Percentiles rank a stretch among this genome's conserved stretches.
These are phyloP conservation scores for Striga asiatica DNA, from an alignment of 257 asterid genomes.

Conservation along the genomic window DNA sequence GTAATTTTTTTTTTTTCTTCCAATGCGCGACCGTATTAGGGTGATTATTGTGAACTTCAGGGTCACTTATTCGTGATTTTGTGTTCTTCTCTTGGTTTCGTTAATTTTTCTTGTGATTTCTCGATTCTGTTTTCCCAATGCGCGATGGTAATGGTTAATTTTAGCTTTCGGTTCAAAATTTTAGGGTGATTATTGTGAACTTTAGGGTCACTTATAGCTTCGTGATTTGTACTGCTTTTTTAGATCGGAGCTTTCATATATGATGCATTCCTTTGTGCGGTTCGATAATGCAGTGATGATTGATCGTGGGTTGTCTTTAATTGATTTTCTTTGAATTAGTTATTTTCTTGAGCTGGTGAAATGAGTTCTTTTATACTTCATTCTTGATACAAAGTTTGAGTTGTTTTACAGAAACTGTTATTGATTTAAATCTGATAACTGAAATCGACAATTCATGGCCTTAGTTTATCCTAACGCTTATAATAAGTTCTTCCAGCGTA, in stretches of 20 bases:
- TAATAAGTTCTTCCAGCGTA: not conserved
- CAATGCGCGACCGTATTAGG: too few species aligned
- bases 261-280: not conserved
- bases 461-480: not conserved
- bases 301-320: not conserved
- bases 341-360: not conserved
- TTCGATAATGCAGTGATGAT: not conserved
- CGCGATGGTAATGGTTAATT: too few species aligned
- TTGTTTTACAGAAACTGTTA: not conserved
- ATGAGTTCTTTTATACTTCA: not conserved
- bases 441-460: too few species aligned
- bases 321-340: not conserved
- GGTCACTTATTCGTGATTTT: not conserved
- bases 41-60: not conserved
- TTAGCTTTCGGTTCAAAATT: not conserved
- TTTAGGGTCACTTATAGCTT: not conserved
- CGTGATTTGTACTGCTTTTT: too few species aligned
- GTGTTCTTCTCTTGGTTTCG: not conserved
- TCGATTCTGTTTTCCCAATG: too few species aligned
- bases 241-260: not conserved
- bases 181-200: not conserved
- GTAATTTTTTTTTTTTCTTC: too few species aligned
- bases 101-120: not conserved
- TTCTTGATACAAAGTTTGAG: not conserved
- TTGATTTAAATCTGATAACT: not conserved